A percentile compares a stretch with the other conserved stretches of the same genome.
These are phyloP conservation scores for Spongispora temasekensis DNA, from an alignment of 1,284 basidiomycete species.

Conservation along the genomic window DNA sequence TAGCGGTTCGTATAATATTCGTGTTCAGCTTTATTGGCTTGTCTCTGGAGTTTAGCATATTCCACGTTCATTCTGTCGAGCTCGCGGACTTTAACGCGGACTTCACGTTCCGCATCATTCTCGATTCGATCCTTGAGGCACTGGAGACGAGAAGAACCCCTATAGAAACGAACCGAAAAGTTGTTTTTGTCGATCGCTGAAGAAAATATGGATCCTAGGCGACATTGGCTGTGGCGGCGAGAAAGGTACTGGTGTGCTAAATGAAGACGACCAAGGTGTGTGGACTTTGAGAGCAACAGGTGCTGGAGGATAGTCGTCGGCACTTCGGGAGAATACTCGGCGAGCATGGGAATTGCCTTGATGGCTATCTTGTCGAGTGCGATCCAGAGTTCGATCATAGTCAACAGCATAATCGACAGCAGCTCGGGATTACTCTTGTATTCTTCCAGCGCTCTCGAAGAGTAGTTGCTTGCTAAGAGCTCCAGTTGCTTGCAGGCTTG, in stretches of 20 bases:
- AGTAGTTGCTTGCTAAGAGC: conserved; percentile 34
- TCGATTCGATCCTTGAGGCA: conserved; percentile 34
- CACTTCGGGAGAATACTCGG: conserved; percentile 49
- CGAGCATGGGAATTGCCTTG: conserved; percentile 38
- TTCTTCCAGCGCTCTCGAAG: conserved; percentile 19
- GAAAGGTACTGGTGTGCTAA: conserved; percentile 35
- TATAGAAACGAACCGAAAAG: conserved; percentile 38
- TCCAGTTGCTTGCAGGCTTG: conserved; percentile 23
- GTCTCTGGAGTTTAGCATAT: conserved; percentile 17
- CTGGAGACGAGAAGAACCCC: conserved; percentile 19
- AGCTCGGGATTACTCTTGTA: conserved; percentile 43
- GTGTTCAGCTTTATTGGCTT: conserved; percentile 9
- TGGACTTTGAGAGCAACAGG: conserved; percentile 40
- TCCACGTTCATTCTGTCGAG: conserved; percentile 10
- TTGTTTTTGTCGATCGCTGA: neutral
- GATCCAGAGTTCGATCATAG: conserved; percentile 45
- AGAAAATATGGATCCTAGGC: conserved; percentile 26
- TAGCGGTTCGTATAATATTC: neutral
- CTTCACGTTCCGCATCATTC: neutral
- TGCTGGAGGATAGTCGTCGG: conserved; percentile 37
- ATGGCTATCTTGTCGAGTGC: conserved; percentile 43
- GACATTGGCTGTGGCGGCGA: conserved; percentile 25
- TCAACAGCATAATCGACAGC: conserved; percentile 47
- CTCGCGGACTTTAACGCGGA: neutral
- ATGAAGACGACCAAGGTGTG: conserved; percentile 31